These are phyloP conservation scores for Dothideomycetes sp. DNA, from an alignment of 2,329 filamentous ascomycete genomes.

Conservation along the genomic window DNA sequence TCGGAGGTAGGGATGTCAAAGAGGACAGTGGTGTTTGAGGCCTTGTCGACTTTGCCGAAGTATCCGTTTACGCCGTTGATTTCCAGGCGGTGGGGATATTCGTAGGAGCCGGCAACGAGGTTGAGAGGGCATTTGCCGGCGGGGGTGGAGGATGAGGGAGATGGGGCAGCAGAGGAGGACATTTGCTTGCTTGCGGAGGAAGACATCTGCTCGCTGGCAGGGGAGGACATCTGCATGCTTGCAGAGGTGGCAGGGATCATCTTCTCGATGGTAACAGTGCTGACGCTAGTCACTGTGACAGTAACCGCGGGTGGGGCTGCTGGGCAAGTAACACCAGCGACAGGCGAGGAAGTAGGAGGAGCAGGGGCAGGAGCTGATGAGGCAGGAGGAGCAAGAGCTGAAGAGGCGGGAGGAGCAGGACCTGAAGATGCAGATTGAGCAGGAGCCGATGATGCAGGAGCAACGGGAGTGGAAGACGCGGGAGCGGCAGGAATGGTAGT, in stretches of 20 bases:
- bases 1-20: constrained; percentile 11
- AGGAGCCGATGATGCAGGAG: not conserved
- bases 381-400: not conserved
- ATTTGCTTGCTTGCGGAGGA: not conserved
- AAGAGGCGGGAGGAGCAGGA: not conserved
- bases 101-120: constrained; percentile 4
- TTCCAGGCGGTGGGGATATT: constrained; percentile 10
- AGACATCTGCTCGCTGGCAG: not conserved
- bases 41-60: not conserved
- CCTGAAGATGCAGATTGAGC: not conserved
- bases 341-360: not conserved
- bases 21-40: constrained; percentile 7
- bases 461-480: not conserved
- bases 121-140: constrained; percentile 12
- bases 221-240: not conserved
- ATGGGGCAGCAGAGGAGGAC: not conserved
- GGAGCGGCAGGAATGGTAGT: not conserved
- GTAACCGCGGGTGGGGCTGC: constrained; percentile 1
- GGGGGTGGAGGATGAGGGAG: constrained; percentile 1
- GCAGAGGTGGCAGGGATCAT: not conserved
- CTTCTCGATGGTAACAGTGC: not conserved
- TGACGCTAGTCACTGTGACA: constrained; percentile 4
- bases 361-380: not conserved
- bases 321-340: not conserved
- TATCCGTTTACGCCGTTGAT: constrained; percentile 14